Evolutionary conservation across 2,329 filamentous ascomycete species (phyloP).

Genomic region (Colletotrichum cordylinicola): DNA sequence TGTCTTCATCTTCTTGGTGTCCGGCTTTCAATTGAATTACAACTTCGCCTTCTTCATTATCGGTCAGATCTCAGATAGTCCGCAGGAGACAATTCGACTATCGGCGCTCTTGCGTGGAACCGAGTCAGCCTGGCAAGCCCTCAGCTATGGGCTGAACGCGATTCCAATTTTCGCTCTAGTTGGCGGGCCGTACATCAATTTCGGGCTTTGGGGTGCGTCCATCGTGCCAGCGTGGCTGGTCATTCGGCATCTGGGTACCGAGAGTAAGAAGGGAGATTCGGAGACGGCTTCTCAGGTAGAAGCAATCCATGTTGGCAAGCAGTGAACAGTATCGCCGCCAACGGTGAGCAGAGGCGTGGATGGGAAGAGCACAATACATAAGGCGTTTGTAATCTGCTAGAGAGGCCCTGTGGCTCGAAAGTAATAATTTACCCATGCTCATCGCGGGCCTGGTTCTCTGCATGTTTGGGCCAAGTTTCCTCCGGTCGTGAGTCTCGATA

Average conservation of each 20-base stretch:
- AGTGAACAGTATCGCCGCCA: background rate
- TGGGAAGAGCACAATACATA: background rate
- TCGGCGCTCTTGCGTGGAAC: slow-evolving; percentile 69
- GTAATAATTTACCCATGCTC: background rate
- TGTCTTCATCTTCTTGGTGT: slow-evolving; percentile 63
- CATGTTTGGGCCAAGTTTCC: background rate
- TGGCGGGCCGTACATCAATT: slow-evolving; percentile 71
- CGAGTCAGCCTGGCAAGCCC: slow-evolving; percentile 72
- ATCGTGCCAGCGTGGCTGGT: slow-evolving; percentile 70
- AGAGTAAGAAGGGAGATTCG: background rate
- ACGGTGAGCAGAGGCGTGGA: background rate
- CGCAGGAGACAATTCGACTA: slow-evolving; percentile 68
- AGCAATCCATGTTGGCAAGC: background rate
- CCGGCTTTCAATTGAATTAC: slow-evolving; percentile 76
- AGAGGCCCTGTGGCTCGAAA: background rate
- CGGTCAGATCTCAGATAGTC: slow-evolving; percentile 62
- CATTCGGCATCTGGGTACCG: background rate
- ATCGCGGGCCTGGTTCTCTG: background rate
- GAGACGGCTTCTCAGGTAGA: background rate
- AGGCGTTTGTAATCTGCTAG: background rate
- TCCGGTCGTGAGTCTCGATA: background rate
- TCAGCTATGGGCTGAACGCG: slow-evolving; percentile 70
- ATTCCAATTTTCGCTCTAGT: slow-evolving; percentile 65
- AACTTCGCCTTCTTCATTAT: slow-evolving; percentile 74
- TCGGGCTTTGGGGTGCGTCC: slow-evolving; percentile 67